phyloP scores from a whole-genome alignment of 1,284 basidiomycete species.

The Cryptococcus maquisensis region DNA sequence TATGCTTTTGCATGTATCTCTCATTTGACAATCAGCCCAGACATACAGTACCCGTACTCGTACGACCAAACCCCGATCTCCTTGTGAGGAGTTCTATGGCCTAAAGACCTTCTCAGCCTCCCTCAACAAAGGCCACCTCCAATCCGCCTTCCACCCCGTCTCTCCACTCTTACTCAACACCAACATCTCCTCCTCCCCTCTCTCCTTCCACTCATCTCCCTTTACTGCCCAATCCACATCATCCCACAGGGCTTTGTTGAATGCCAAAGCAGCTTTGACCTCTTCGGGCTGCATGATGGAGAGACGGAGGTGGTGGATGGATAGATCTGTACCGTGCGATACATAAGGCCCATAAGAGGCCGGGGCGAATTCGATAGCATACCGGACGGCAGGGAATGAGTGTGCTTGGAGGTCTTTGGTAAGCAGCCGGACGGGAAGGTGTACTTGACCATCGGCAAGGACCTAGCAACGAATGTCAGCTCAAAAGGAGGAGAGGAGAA shows the following conservation, averaged over 20 bases:
- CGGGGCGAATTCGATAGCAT: constrained; percentile 56
- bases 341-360: constrained; percentile 55
- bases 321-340: constrained; percentile 62
- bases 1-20: too few relatives aligned
- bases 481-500: background rate
- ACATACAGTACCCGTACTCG: too few relatives aligned
- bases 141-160: constrained; percentile 58
- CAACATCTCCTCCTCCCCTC: constrained; percentile 49
- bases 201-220: constrained; percentile 26
- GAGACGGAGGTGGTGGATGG: constrained; percentile 53
- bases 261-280: constrained; percentile 52
- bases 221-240: constrained; percentile 44
- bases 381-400: constrained; percentile 62
- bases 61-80: too few relatives aligned
- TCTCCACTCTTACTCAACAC: constrained; percentile 54
- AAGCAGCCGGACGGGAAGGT: constrained; percentile 63
- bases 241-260: constrained; percentile 54
- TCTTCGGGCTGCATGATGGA: constrained; percentile 51
- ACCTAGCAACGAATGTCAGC: constrained; percentile 44
- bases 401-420: constrained; percentile 57
- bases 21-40: too few relatives aligned
- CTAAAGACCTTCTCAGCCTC: constrained; percentile 23
- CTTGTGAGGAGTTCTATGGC: background rate
- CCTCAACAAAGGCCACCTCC: constrained; percentile 48
- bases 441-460: constrained; percentile 63